Evolutionary conservation across 176 grass and related monocot genomes (phyloP).

Genomic region (Ananas comosus): DNA sequence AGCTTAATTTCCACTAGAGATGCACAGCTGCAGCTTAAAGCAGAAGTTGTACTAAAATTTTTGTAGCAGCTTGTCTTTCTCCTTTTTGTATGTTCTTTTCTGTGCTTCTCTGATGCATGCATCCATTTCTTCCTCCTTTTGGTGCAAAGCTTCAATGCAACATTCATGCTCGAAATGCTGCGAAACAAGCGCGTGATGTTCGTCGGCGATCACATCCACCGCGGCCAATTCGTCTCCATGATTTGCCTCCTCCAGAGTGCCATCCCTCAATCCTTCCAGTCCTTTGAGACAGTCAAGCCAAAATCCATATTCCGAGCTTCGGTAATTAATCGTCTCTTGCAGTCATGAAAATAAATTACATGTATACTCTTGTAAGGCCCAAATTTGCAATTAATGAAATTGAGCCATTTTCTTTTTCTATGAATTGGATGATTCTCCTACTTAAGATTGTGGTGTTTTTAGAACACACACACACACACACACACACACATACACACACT

Average conservation of each 20-base stretch:
- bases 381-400: too few species aligned
- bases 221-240: constrained; percentile 9
- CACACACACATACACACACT: too few species aligned
- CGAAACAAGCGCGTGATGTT: constrained; percentile 11
- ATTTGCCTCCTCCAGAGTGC: neutral
- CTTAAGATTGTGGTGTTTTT: too few species aligned
- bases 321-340: neutral
- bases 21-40: too few species aligned
- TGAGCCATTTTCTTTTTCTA: too few species aligned
- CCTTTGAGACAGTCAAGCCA: neutral
- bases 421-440: too few species aligned
- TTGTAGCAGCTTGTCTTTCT: neutral
- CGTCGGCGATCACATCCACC: constrained; percentile 6
- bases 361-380: too few species aligned
- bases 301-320: neutral
- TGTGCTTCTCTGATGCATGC: too few species aligned
- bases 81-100: neutral
- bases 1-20: too few species aligned
- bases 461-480: too few species aligned
- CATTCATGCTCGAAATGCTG: constrained; percentile 15
- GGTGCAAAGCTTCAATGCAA: constrained; percentile 6
- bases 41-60: too few species aligned
- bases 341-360: neutral
- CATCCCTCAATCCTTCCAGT: neutral
- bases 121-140: too few species aligned